Percentiles rank a stretch among this genome's conserved stretches.
Evolutionary conservation across 192 early-diverging fungal species (phyloP).

Genomic region (Coemansia sp.): DNA sequence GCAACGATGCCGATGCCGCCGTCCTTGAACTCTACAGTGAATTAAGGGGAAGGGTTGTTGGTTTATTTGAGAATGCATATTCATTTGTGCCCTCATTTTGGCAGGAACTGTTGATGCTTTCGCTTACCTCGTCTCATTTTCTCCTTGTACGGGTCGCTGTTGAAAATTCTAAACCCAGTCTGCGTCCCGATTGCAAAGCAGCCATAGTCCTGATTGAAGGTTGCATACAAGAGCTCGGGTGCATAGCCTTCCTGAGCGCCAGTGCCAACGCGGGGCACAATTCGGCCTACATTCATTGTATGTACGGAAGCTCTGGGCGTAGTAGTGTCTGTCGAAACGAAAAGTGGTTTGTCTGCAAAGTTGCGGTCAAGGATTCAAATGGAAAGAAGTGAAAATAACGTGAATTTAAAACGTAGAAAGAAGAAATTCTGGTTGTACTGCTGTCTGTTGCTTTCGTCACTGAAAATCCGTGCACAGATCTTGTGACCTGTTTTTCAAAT

Average conservation of each 20-base stretch:
- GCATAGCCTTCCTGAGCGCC: constrained; percentile 45
- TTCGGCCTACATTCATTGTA: constrained; percentile 49
- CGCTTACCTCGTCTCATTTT: constrained; percentile 65
- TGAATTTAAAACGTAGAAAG: neutral
- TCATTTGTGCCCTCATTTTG: too few relatives aligned
- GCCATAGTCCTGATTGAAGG: constrained; percentile 82
- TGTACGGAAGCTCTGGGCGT: neutral
- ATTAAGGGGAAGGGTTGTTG: too few relatives aligned
- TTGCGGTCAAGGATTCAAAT: neutral
- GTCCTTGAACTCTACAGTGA: constrained; percentile 75
- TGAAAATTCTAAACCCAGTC: constrained; percentile 81
- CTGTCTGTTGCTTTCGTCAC: neutral
- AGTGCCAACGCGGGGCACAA: constrained; percentile 32
- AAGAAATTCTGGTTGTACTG: neutral
- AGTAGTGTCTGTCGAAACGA: neutral
- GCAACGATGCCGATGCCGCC: constrained; percentile 81
- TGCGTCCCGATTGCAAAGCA: constrained; percentile 83
- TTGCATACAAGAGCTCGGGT: constrained; percentile 67
- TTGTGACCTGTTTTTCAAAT: too few relatives aligned
- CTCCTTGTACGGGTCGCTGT: constrained; percentile 80
- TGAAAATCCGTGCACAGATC: neutral
- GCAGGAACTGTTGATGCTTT: too few relatives aligned
- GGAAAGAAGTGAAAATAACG: too few relatives aligned
- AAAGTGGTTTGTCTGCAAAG: neutral
- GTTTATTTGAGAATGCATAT: too few relatives aligned